phyloP scores from a whole-genome alignment of 2,329 filamentous ascomycete species.

The Polytolypa hystricis region DNA sequence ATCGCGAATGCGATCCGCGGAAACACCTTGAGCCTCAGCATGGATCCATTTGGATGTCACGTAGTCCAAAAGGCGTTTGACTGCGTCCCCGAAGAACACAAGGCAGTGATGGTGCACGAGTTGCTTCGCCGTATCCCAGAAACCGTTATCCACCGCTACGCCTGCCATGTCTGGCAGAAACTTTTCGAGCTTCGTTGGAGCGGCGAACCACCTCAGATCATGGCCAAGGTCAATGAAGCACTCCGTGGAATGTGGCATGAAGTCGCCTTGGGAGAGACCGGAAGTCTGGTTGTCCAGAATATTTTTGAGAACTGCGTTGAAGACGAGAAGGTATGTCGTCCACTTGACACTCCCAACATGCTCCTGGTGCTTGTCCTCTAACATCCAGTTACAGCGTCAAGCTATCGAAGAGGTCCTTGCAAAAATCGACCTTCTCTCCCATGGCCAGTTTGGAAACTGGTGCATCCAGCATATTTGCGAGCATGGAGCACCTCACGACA shows the following conservation, averaged over 20 bases:
- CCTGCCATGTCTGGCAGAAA: constrained; percentile 99
- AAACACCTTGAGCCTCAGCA: constrained; percentile 85
- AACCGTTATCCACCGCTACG: constrained; percentile 96
- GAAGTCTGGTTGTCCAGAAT: constrained; percentile 95
- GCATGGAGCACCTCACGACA: constrained; percentile 82
- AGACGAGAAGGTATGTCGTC: constrained; percentile 93
- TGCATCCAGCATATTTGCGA: constrained; percentile 99
- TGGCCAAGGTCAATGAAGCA: constrained; percentile 95
- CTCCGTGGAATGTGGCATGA: constrained; percentile 97
- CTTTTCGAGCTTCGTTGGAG: constrained; percentile 96
- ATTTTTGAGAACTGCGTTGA: constrained; percentile 99
- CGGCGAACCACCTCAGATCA: constrained; percentile 89
- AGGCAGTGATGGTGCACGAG: constrained; percentile 98
- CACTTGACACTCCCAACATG: constrained; percentile 14
- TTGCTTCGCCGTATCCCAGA: constrained; percentile 89
- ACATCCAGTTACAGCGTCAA: constrained; percentile 57
- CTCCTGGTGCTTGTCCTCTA: too few relatives aligned
- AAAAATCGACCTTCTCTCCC: constrained; percentile 92
- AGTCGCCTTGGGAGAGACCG: constrained; percentile 91
- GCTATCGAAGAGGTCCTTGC: constrained; percentile 93
- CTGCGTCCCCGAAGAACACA: constrained; percentile 93
- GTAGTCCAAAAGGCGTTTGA: constrained; percentile 99
- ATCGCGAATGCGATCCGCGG: constrained; percentile 92
- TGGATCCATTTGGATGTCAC: constrained; percentile 98
- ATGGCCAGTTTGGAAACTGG: constrained; percentile 98